Percentiles rank a stretch among this genome's conserved stretches.
These are phyloP conservation scores for Neocucurbitaria cava DNA, from an alignment of 2,329 filamentous ascomycete species.

Conservation along the genomic window DNA sequence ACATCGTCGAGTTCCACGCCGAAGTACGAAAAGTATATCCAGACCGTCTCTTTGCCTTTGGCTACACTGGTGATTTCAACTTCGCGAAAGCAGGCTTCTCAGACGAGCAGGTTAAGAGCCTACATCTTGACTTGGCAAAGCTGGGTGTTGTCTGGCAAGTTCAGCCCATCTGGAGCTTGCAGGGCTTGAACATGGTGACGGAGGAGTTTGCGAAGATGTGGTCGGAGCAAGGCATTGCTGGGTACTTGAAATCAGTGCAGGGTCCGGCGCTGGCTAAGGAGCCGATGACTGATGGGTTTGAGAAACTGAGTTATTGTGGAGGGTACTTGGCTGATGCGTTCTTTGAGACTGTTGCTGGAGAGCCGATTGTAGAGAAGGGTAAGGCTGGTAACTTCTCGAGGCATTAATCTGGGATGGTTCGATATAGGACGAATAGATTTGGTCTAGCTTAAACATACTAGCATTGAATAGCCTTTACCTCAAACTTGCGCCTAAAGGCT, in stretches of 20 bases:
- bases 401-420: conserved; percentile 3
- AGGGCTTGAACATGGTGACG: conserved; percentile 45
- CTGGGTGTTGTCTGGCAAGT: conserved; percentile 52
- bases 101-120: conserved; percentile 37
- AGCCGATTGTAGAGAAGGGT: conserved; percentile 22
- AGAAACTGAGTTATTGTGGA: conserved; percentile 47
- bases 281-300: conserved; percentile 45
- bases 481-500: too few relatives aligned
- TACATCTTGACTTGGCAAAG: conserved; percentile 46
- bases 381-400: conserved; percentile 7
- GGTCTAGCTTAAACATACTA: neutral
- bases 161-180: conserved; percentile 50
- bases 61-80: conserved; percentile 49
- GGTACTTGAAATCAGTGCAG: conserved; percentile 39
- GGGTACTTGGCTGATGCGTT: conserved; percentile 49
- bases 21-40: conserved; percentile 46
- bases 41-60: conserved; percentile 50
- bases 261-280: conserved; percentile 32
- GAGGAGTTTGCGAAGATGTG: conserved; percentile 46
- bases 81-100: conserved; percentile 46
- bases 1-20: conserved; percentile 49
- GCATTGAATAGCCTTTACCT: neutral
- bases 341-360: conserved; percentile 44
- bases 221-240: conserved; percentile 47
- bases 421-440: neutral